Percentiles rank a stretch among this genome's conserved stretches.
Conservation (phyloP, 352 stramenopile species). For the Pythium folliculosum region DNA sequence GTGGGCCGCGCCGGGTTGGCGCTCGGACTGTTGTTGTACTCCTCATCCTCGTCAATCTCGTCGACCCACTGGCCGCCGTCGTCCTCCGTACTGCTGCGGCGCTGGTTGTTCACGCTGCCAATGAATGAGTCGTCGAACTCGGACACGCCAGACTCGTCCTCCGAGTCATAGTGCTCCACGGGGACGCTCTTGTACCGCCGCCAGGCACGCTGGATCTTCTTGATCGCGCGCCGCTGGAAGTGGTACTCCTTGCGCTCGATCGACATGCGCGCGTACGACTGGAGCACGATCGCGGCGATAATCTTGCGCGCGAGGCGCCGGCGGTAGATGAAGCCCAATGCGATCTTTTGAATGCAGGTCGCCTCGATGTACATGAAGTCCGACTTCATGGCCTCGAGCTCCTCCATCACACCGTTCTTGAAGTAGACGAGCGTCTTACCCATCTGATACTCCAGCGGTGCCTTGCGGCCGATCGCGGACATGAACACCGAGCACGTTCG, state of each 20-base stretch:
- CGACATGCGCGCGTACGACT: constrained; percentile 80
- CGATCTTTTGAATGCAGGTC: constrained; percentile 84
- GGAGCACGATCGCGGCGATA: constrained; percentile 66
- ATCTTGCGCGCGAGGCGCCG: constrained; percentile 69
- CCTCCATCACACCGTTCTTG: constrained; percentile 94
- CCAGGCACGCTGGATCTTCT: constrained; percentile 76
- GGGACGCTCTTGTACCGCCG: constrained; percentile 48
- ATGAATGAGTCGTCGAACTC: constrained; percentile 50
- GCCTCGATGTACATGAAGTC: constrained; percentile 91
- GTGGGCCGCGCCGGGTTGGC: constrained; percentile 20
- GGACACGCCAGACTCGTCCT: constrained; percentile 32
- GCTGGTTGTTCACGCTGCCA: constrained; percentile 34
- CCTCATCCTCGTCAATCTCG: constrained; percentile 36
- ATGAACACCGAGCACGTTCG: constrained; percentile 83
- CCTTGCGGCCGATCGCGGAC: constrained; percentile 78
- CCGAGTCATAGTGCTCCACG: constrained; percentile 30
- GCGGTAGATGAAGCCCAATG: constrained; percentile 78
- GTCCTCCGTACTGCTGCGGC: constrained; percentile 27
- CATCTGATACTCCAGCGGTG: constrained; percentile 88
- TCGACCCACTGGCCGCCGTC: constrained; percentile 38
- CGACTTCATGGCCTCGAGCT: constrained; percentile 92
- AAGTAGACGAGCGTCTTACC: constrained; percentile 97
- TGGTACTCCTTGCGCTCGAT: constrained; percentile 76
- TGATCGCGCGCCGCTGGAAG: constrained; percentile 64
- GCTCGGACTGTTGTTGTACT: constrained; percentile 18